Evolutionary conservation across 1,284 basidiomycete genomes (phyloP), one percentile per base, ranked within the genome.

Genomic region (Ganoderma multipileum): DNA sequence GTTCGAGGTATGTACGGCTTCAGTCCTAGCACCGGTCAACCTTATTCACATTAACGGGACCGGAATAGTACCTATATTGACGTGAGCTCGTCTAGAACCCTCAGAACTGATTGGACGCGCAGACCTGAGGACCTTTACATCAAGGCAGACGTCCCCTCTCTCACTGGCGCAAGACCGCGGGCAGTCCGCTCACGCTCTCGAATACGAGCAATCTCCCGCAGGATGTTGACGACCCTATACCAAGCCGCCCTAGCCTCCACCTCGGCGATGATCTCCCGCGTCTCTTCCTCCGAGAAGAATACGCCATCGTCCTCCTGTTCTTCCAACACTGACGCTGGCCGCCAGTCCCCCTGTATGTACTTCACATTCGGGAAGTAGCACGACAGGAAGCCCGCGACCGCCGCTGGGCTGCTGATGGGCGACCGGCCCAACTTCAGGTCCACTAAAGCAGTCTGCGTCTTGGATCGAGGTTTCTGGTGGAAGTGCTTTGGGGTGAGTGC

Each of bases 351-450:
- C 3, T 38, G 55, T 41, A 65, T 20, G 18, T 59, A n/a, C 18
- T 36, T 28, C 23, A 65, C 7, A 8, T 23, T 36, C 30, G 62
- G 58, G 47, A 68, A 64, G 26, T 61, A 38, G 62, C 63, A 58
- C 44, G 66, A 64, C 57, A 68, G 28, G 50, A 64, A 61, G 44
- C 62, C 62, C 26, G 52, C 52, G 28, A 55, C 28, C 9, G 52
- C 52, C 2, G 30, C 52, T 0, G 26, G 52, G 52, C 33, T 20
- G 28, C 30, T 12, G 16, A 55, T 61, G 7, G 28, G 44, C 58
- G 66, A 68, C 18, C 44, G 62, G 16, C 66, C 66, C 18, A 68
- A 28, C 5, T 28, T 36, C 28, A 68, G 62, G 62, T 23, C 26
- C 18, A 11, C 20, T 6, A 64, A 58, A 44, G 52, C 6, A 30